Evolutionary conservation across 2,329 filamentous ascomycete genomes (phyloP).

Genomic region (Alternaria postmessia): DNA sequence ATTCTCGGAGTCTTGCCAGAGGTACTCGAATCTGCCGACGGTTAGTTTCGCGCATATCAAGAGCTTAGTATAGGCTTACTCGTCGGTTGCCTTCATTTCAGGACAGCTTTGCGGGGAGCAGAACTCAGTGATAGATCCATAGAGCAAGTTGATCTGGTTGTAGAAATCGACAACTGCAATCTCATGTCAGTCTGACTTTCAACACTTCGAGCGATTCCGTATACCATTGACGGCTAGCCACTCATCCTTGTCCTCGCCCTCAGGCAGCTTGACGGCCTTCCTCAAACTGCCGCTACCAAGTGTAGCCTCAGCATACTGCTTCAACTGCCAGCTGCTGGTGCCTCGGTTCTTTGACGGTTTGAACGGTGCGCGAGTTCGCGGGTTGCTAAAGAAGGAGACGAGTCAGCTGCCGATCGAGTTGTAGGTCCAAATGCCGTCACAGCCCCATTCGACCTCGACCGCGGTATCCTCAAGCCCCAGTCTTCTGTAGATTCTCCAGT

Average conservation of each 20-base stretch:
- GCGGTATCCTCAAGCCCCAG: neutral
- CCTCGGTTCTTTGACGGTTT: constrained; percentile 88
- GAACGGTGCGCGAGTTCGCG: constrained; percentile 89
- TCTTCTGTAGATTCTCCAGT: neutral
- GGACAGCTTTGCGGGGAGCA: constrained; percentile 97
- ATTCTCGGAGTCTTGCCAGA: constrained; percentile 96
- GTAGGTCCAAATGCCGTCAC: neutral
- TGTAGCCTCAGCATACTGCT: constrained; percentile 98
- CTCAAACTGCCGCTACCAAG: constrained; percentile 91
- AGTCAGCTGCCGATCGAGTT: constrained; percentile 38
- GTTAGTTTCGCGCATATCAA: constrained; percentile 8
- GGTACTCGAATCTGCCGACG: constrained; percentile 83
- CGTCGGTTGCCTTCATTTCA: constrained; percentile 99
- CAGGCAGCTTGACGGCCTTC: constrained; percentile 95
- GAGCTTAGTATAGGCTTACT: constrained; percentile 61
- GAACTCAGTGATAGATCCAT: constrained; percentile 98
- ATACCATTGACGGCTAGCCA: constrained; percentile 97
- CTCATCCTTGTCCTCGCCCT: constrained; percentile 97
- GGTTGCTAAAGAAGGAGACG: constrained; percentile 68
- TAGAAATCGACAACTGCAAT: constrained; percentile 97
- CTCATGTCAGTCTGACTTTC: constrained; percentile 17
- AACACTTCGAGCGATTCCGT: constrained; percentile 33
- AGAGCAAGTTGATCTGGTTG: constrained; percentile 99
- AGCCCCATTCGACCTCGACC: neutral
- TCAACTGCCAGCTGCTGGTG: constrained; percentile 89